phyloP scores from a whole-genome alignment of 208 protist genomes.

The Acanthamoeba divionensis region DNA sequence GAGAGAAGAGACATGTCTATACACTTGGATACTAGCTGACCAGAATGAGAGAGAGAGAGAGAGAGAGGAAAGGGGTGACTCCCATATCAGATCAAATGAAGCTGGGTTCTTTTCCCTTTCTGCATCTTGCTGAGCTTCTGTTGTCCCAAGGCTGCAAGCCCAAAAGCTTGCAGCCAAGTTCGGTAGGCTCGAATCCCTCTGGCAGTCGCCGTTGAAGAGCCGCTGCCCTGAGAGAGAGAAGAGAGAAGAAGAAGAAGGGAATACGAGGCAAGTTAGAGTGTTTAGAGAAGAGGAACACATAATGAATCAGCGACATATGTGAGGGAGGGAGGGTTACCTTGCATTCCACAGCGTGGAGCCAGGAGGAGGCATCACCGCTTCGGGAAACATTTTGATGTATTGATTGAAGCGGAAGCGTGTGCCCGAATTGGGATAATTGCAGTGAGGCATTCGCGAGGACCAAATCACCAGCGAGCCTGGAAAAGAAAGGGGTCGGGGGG shows the following conservation, averaged over 20 bases:
- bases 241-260: not conserved
- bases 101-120: too few species aligned
- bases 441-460: slow-evolving; percentile 13
- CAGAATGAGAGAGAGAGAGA: too few species aligned
- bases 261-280: not conserved
- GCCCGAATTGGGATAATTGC: slow-evolving; percentile 37
- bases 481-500: not conserved
- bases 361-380: not conserved
- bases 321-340: not conserved
- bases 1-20: too few species aligned
- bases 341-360: not conserved
- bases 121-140: too few species aligned
- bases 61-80: too few species aligned
- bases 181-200: not conserved
- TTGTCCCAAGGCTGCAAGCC: slow-evolving; percentile 22
- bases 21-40: too few species aligned
- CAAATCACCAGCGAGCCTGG: slow-evolving; percentile 27
- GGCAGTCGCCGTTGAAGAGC: not conserved
- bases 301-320: not conserved
- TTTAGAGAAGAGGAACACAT: not conserved
- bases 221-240: not conserved
- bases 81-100: too few species aligned
- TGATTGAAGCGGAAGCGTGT: not conserved
- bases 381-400: slow-evolving; percentile 55
- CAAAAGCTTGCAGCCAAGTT: not conserved